Base-by-base conservation (phyloP, 495 filamentous ascomycete species). In the Geopyxis carbonaria region DNA sequence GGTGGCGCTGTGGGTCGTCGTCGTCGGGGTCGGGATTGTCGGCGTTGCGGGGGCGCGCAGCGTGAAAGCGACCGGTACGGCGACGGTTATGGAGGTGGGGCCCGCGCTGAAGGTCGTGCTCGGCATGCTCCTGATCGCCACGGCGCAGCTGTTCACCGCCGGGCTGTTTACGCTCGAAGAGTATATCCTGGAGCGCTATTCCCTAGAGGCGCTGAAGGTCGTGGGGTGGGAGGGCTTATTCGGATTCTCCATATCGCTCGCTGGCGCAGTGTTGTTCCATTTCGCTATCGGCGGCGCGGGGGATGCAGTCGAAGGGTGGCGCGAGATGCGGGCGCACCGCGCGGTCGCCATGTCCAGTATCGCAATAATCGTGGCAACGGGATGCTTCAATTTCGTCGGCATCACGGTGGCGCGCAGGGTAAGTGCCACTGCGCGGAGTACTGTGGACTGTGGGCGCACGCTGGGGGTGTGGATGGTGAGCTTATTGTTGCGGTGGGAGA, bases 321-420 rank as follows among this genome's bases (percentile, higher is more conserved):
- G 68, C 20, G 68, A 97, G 60, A 68, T 97, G 45, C 67, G 69
- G 2, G 56, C 70, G 16, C 72, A 91, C 54, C 65, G 61, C n/a
- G 49, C 67, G 1, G 73, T 97, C 37, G 71, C 72, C 20, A 47
- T 86, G 0, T 77, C 78, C 5, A 85, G 78, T 34, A 18, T 95
- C 11, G 55, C 86, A 28, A 95, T 94, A 45, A 97, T 97, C 91
- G 71, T 97, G 48, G 86, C 79, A 53, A 95, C 95, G 53, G 85
- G 85, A 77, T 83, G 87, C 36, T 97, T 94, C 73, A 97, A 97
- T 63, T 95, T 86, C 66, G 95, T 97, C 60, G 89, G 89, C 22
- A 73, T 97, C 11, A 80, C 76, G 4, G 86, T 97, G 5, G 95
- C 89, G 2, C 73, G 81, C 25, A 72, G 61, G 45, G 83, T 97